Evolutionary conservation across 768 basidiomycete genomes (phyloP).

Genomic region (Fistulinella prunicolor): DNA sequence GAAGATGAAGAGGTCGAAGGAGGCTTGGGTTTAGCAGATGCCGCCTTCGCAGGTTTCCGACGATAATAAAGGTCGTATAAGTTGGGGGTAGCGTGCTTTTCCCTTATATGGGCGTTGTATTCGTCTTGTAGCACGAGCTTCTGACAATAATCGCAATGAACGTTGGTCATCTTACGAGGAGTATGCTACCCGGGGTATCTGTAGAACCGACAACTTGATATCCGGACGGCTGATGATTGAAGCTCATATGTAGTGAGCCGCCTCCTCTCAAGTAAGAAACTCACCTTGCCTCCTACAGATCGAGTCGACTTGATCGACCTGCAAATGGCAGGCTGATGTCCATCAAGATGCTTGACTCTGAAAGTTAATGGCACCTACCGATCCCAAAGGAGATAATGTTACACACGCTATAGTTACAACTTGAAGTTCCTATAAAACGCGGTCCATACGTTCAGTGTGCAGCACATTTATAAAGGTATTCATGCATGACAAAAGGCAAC

Average conservation of each 20-base stretch:
- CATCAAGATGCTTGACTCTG: no score
- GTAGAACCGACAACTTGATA: background rate
- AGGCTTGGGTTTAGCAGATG: background rate
- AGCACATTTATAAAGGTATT: background rate
- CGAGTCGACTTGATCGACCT: background rate
- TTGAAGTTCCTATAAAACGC: no score
- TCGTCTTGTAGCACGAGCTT: slow-evolving; percentile 3
- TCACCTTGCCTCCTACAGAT: background rate
- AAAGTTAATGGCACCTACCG: no score
- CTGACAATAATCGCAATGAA: slow-evolving; percentile 16
- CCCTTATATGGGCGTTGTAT: slow-evolving; percentile 9
- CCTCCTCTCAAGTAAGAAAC: background rate
- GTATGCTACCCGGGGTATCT: background rate
- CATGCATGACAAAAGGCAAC: background rate
- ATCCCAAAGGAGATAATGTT: slow-evolving; percentile 13
- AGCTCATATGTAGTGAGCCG: no score
- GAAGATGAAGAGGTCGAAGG: background rate
- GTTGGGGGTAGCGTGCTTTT: slow-evolving; percentile 10
- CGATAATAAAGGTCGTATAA: slow-evolving; percentile 6
- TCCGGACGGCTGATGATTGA: background rate
- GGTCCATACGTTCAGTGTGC: no score
- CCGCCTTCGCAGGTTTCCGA: background rate
- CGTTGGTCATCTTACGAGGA: slow-evolving; percentile 5
- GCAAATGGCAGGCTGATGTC: no score
- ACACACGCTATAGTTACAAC: no score